A percentile compares a stretch with the other conserved stretches of the same genome.
Evolutionary conservation across 441 rosid species (phyloP).

Genomic region (Adansonia madagascariensis): DNA sequence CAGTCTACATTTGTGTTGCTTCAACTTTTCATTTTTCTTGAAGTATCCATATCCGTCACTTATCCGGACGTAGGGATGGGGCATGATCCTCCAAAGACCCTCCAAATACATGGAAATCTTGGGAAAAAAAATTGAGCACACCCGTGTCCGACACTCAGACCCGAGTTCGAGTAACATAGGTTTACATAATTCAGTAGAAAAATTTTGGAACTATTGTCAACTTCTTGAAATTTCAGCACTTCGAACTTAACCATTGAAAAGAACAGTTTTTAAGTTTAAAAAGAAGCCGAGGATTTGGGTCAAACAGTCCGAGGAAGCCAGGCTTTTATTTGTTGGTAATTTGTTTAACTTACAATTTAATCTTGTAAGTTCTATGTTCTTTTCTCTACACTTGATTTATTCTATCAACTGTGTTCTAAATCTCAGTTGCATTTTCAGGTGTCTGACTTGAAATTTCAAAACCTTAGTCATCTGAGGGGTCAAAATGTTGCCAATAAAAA

Average conservation of each 20-base stretch:
- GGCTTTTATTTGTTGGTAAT: neutral
- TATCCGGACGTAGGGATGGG: no score
- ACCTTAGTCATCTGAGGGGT: conserved; percentile 33
- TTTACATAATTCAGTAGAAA: no score
- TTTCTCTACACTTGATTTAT: conserved; percentile 15
- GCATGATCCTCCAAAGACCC: no score
- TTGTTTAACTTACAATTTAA: no score
- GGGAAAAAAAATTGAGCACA: no score
- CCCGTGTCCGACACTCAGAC: no score
- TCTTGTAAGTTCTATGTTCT: neutral
- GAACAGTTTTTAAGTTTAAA: neutral
- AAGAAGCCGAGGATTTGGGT: neutral
- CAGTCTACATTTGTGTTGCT: neutral
- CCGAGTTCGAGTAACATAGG: no score
- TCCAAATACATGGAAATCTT: no score
- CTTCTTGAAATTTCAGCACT: neutral
- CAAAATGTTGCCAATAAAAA: conserved; percentile 30
- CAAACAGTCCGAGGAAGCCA: neutral
- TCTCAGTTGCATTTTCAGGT: conserved; percentile 36
- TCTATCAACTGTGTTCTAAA: conserved; percentile 16
- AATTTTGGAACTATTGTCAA: neutral
- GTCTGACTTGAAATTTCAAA: conserved; percentile 24
- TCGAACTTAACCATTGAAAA: neutral
- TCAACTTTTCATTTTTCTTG: no score
- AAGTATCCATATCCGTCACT: no score